A percentile compares a stretch with the other conserved stretches of the same genome.
phyloP scores from a whole-genome alignment of 1,284 basidiomycete species.

The Earliella scabrosa region DNA sequence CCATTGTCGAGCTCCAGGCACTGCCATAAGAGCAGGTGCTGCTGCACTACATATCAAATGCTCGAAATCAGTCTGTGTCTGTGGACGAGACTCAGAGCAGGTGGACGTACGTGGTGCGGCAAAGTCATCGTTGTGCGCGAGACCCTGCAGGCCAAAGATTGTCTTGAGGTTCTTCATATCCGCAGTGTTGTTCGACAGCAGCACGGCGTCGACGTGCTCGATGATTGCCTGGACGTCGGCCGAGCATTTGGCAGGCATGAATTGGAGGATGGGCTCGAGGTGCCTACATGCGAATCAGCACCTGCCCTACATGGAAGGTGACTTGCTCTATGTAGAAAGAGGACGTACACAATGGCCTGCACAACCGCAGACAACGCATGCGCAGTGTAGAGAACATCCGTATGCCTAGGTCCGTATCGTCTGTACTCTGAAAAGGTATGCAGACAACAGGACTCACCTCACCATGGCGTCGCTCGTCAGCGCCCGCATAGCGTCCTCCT shows the following conservation, averaged over 20 bases:
- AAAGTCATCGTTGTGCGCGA: slow-evolving; percentile 68
- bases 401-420: slow-evolving; percentile 46
- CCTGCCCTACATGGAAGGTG: no score
- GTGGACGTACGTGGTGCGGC: slow-evolving; percentile 50
- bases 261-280: slow-evolving; percentile 66
- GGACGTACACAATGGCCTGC: slow-evolving; percentile 61
- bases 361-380: slow-evolving; percentile 77
- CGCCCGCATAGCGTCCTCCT: slow-evolving; percentile 74
- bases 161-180: slow-evolving; percentile 57
- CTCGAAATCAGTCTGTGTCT: no score
- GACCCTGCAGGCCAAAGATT: slow-evolving; percentile 55
- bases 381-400: slow-evolving; percentile 66
- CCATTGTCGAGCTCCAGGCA: slow-evolving; percentile 49
- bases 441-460: no score
- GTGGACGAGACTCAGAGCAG: no score
- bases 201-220: slow-evolving; percentile 58
- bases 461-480: slow-evolving; percentile 76
- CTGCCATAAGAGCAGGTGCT: slow-evolving; percentile 60
- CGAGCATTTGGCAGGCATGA: slow-evolving; percentile 75
- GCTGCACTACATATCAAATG: slow-evolving; percentile 54
- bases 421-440: no score
- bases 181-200: slow-evolving; percentile 44
- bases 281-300: slow-evolving; percentile 65
- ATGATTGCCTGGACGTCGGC: slow-evolving; percentile 68
- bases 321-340: no score